phyloP scores from a whole-genome alignment of 2,329 filamentous ascomycete genomes.

The Claviceps citrina region DNA sequence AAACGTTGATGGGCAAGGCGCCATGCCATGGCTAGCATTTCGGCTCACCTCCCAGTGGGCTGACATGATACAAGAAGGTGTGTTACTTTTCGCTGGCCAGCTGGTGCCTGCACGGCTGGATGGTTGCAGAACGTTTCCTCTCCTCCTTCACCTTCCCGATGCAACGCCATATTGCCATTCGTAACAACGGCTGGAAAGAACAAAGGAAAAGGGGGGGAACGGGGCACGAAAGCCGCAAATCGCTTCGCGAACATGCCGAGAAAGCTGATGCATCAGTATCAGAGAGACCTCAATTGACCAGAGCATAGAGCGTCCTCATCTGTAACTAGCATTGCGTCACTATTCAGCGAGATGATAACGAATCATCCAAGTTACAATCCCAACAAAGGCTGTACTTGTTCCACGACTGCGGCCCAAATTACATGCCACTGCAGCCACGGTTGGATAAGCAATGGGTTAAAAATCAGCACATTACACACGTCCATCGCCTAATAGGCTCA shows the following conservation, averaged over 20 bases:
- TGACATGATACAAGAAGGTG: neutral
- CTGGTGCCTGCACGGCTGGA: conserved; percentile 3
- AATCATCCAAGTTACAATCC: neutral
- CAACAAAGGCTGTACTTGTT: neutral
- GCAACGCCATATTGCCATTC: neutral
- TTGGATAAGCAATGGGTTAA: neutral
- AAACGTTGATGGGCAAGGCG: neutral
- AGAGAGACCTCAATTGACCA: neutral
- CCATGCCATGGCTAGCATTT: neutral
- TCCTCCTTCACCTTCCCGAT: neutral
- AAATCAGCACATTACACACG: neutral
- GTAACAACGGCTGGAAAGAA: neutral
- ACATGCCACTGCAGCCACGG: conserved; percentile 1
- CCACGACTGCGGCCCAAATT: neutral
- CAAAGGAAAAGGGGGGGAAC: neutral
- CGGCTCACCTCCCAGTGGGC: neutral
- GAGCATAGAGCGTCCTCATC: no score
- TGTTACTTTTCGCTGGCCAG: conserved; percentile 1
- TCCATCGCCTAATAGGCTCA: neutral
- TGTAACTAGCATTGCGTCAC: neutral
- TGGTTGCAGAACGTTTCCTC: neutral
- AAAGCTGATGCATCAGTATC: neutral
- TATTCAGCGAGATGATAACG: neutral
- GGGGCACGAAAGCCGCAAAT: neutral
- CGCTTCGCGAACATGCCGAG: neutral